Evolutionary conservation across 352 stramenopile genomes (phyloP).

Genomic region (Phytophthora rubi): DNA sequence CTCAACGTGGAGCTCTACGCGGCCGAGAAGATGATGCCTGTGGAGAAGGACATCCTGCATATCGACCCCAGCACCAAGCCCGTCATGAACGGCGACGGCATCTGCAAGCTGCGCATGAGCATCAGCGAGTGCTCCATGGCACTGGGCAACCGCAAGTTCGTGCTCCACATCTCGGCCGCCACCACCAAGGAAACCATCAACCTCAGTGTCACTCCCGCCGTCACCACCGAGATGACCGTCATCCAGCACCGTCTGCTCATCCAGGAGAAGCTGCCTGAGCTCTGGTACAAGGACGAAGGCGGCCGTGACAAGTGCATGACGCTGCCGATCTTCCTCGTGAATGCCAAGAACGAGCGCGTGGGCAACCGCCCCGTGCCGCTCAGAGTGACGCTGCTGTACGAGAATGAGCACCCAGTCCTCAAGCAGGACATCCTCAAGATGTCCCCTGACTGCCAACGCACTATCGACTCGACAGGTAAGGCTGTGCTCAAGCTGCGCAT

Average conservation of each 20-base stretch:
- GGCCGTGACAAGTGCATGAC: slow-evolving; percentile 88
- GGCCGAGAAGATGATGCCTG: slow-evolving; percentile 83
- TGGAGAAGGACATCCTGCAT: slow-evolving; percentile 82
- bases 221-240: slow-evolving; percentile 84
- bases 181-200: slow-evolving; percentile 55
- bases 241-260: slow-evolving; percentile 87
- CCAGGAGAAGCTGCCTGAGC: slow-evolving; percentile 81
- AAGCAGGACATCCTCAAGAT: slow-evolving; percentile 97
- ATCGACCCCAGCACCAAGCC: slow-evolving; percentile 82
- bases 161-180: slow-evolving; percentile 76
- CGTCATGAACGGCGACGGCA: slow-evolving; percentile 83
- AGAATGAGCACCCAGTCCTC: slow-evolving; percentile 89
- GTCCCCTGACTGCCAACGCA: slow-evolving; percentile 83
- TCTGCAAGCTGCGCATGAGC: slow-evolving; percentile 81
- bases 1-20: slow-evolving; percentile 86
- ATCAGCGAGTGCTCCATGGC: slow-evolving; percentile 88
- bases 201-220: slow-evolving; percentile 60
- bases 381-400: slow-evolving; percentile 84
- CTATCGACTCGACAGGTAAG: slow-evolving; percentile 86
- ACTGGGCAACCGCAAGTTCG: slow-evolving; percentile 88
- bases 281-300: slow-evolving; percentile 90
- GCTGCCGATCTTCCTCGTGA: slow-evolving; percentile 78
- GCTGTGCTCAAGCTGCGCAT: slow-evolving; percentile 92
- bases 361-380: slow-evolving; percentile 78
- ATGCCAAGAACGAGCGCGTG: slow-evolving; percentile 82